Conservation (phyloP, 352 stramenopile species). For the Pythium plurisporium region DNA sequence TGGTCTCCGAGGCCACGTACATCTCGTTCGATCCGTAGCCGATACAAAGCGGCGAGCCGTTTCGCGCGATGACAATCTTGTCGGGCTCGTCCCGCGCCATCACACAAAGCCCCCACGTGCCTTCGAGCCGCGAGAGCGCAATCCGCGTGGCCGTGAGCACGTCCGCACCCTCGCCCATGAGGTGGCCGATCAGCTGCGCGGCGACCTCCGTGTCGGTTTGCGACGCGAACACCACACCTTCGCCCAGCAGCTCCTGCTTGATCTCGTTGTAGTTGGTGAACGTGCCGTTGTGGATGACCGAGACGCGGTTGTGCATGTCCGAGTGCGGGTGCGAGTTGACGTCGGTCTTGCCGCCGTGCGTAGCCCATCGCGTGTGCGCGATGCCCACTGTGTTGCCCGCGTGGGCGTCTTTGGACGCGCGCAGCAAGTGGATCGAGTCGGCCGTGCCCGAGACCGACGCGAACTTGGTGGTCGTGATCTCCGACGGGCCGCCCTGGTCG, state of each 20-base stretch:
- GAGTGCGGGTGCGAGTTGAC: slow-evolving; percentile 98
- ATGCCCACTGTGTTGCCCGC: slow-evolving; percentile 93
- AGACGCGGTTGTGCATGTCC: slow-evolving; percentile 91
- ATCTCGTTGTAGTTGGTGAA: slow-evolving; percentile 97
- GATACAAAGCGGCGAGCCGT: slow-evolving; percentile 94
- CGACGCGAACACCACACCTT: slow-evolving; percentile 91
- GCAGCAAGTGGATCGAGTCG: slow-evolving; percentile 90
- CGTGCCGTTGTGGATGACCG: slow-evolving; percentile 98
- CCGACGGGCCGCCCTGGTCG: slow-evolving; percentile 29
- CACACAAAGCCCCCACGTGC: slow-evolving; percentile 96
- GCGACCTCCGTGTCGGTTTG: slow-evolving; percentile 99
- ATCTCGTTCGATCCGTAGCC: slow-evolving; percentile 90
- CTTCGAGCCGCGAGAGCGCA: slow-evolving; percentile 89
- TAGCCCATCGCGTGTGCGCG: slow-evolving; percentile 99
- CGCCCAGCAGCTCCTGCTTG: slow-evolving; percentile 80
- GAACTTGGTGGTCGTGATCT: slow-evolving; percentile 93
- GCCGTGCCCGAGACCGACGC: slow-evolving; percentile 88
- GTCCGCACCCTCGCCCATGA: slow-evolving; percentile 83
- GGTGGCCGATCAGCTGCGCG: slow-evolving; percentile 94
- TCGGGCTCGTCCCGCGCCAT: slow-evolving; percentile 90
- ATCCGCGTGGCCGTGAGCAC: slow-evolving; percentile 88
- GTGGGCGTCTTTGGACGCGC: slow-evolving; percentile 70
- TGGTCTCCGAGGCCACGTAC: slow-evolving; percentile 96
- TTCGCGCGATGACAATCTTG: slow-evolving; percentile 96
- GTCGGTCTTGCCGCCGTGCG: slow-evolving; percentile 97